phyloP scores from a whole-genome alignment of 371 early-diverging fungal genomes.

The Gilbertella persicaria region DNA sequence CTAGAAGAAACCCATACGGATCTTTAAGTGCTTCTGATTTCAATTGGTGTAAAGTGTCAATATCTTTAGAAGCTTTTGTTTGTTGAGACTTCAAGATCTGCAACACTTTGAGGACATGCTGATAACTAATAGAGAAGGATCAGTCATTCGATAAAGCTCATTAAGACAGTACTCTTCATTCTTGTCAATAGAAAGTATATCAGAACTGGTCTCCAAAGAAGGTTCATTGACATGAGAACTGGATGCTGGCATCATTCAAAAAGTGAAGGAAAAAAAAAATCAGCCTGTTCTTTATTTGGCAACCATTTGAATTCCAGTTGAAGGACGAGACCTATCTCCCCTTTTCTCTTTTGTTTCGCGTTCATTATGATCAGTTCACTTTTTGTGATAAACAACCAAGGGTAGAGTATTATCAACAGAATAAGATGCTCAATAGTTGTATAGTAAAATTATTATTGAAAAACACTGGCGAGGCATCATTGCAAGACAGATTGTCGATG shows the following conservation, averaged over 20 bases:
- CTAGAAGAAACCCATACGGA: constrained; percentile 52
- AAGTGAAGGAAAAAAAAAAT: background rate
- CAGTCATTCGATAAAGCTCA: background rate
- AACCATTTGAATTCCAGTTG: background rate
- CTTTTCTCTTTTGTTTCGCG: background rate
- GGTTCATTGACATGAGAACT: background rate
- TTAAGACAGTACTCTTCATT: constrained; percentile 38
- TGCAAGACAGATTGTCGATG: constrained; percentile 71
- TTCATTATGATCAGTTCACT: constrained; percentile 62
- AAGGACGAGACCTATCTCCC: background rate
- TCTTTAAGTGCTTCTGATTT: constrained; percentile 50
- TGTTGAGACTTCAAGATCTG: constrained; percentile 47
- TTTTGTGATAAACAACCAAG: constrained; percentile 64
- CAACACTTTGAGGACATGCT: constrained; percentile 31
- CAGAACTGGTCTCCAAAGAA: constrained; percentile 4
- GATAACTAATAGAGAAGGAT: constrained; percentile 28
- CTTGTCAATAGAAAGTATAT: constrained; percentile 15
- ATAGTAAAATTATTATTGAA: constrained; percentile 82
- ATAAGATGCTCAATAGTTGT: background rate
- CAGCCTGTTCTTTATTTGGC: background rate
- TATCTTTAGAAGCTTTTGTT: constrained; percentile 45
- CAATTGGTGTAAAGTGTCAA: constrained; percentile 38
- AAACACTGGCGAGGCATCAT: constrained; percentile 85
- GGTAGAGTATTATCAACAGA: constrained; percentile 39
- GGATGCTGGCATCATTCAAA: background rate